Base-by-base conservation (phyloP, 1,284 basidiomycete genomes). In the Pseudozyma flocculosa region DNA sequence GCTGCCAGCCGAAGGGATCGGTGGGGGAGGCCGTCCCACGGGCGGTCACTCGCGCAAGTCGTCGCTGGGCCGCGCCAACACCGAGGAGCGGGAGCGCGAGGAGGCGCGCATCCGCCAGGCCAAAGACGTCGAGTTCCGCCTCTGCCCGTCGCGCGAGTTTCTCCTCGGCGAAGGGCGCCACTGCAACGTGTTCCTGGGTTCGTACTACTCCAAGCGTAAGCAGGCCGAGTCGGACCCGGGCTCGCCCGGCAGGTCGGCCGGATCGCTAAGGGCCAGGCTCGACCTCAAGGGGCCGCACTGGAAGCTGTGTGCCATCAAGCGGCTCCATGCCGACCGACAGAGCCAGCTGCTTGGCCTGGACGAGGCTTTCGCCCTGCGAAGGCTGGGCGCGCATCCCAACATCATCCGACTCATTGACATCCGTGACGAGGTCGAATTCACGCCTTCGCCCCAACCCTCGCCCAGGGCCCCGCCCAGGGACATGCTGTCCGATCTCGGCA, bases 271-370 rank as follows among this genome's bases (percentile, higher is more conserved):
- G 43, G 40, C 9, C 18, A 32, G 17, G 10, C 17, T 4, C 26
- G 22, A 13, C 48, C 15, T 11, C 23, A 29, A 13, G 15, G 9
- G 11, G 10, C 9, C 43, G 11, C 24, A 51, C 10, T 77, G 73
- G 73, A 44, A 59, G 23, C 58, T 77, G 3, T 77, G 75, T 44
- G 75, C 75, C n/a, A 53, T 75, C 45, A 77, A 77, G 39, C 66
- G 75, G 10, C 54, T 75, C 2, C 71, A 77, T 41, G 60, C 70
- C 1, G 73, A 77, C 40, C 65, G 66, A n/a, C 67, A 73, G 37
- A 66, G 63, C 13, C 72, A 76, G 46, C 50, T 75, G 15, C 58
- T 76, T 0, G 75, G 73, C 4, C 54, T 77, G 3, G 74, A 76
- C 37, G 75, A 77, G 53, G 75, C 65, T 1, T 77, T 75, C 52